A percentile compares a stretch with the other conserved stretches of the same genome.
These are phyloP conservation scores for Annulohypoxylon truncatum DNA, from an alignment of 2,329 filamentous ascomycete species.

Conservation along the genomic window DNA sequence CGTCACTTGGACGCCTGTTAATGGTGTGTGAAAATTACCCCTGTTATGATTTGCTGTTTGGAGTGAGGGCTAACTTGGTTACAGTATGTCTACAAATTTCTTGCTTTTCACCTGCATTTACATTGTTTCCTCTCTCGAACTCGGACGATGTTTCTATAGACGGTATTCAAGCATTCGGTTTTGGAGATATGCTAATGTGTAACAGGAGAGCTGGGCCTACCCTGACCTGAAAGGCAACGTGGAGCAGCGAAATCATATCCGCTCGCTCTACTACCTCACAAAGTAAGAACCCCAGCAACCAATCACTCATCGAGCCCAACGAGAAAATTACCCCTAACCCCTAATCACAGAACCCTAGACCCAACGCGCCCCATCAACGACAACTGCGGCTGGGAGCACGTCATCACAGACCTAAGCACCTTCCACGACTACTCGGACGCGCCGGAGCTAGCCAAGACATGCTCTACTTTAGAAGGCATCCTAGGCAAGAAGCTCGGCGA, in stretches of 20 bases:
- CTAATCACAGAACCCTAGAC: conserved; percentile 61
- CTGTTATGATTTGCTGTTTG: not conserved
- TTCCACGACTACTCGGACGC: conserved; percentile 76
- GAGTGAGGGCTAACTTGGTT: conserved; percentile 13
- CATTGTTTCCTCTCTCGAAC: too few relatives aligned
- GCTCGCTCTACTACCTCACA: conserved; percentile 71
- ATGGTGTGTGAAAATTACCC: conserved; percentile 49
- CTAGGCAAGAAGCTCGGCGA: conserved; percentile 62
- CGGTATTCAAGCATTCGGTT: too few relatives aligned
- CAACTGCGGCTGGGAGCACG: conserved; percentile 79
- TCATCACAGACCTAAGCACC: conserved; percentile 71
- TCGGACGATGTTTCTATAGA: too few relatives aligned
- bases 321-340: not conserved
- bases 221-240: conserved; percentile 65
- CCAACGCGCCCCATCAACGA: conserved; percentile 74
- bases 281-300: conserved; percentile 61
- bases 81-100: conserved; percentile 21
- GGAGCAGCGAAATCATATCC: conserved; percentile 72
- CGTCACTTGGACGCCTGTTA: conserved; percentile 75
- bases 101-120: not conserved
- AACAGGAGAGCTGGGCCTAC: conserved; percentile 69
- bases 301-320: not conserved
- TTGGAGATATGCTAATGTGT: conserved; percentile 20
- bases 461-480: conserved; percentile 64
- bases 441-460: conserved; percentile 65